Evolutionary conservation across 768 basidiomycete species (phyloP), one percentile per base, ranked within the genome.

Genomic region (Lactifluus rugatus): DNA sequence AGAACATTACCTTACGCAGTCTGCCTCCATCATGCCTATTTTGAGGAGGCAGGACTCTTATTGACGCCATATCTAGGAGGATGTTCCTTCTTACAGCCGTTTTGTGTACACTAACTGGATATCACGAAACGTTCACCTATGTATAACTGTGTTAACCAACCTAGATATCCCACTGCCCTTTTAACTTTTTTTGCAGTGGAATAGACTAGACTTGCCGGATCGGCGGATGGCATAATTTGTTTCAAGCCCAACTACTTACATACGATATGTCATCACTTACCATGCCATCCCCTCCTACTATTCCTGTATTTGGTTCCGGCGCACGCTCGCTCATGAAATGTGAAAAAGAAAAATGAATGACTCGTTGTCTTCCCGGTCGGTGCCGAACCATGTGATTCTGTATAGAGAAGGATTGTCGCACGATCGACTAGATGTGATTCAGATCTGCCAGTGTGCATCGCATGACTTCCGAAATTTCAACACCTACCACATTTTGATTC

Each of bases 141-240:
- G 49, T 60, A 52, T 42, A 52, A 51, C 21, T 60, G 45, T 56
- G 55, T 31, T 46, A 49, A 50, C 49, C 58, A 54, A 50, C 49
- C 54, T 56, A 56, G 49, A 56, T 61, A 60, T 52, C 31, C 52
- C 60, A 36, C 48, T 37, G 45, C 41, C 1, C 13, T 13, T 16
- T 17, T 13, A 0, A 2, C 6, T 50, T 19, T 25, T 5, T 25
- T 42, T n/a, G 49, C 25, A 14, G 58, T 56, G 54, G 58, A 46
- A 54, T 49, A 59, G 44, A 60, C 52, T 60, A 60, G 56, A 61
- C 28, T 48, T 26, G 14, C 37, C 36, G 37, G 52, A 39, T 47
- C 47, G 36, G 25, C 28, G 58, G 47, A 48, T 55, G 48, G 32
- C 48, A 32, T 44, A 41, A 41, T 26, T 37, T 52, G 39, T 13